A percentile compares a stretch with the other conserved stretches of the same genome.
Conservation (phyloP, 352 stramenopile genomes). For the Blastocystis hominis region DNA sequence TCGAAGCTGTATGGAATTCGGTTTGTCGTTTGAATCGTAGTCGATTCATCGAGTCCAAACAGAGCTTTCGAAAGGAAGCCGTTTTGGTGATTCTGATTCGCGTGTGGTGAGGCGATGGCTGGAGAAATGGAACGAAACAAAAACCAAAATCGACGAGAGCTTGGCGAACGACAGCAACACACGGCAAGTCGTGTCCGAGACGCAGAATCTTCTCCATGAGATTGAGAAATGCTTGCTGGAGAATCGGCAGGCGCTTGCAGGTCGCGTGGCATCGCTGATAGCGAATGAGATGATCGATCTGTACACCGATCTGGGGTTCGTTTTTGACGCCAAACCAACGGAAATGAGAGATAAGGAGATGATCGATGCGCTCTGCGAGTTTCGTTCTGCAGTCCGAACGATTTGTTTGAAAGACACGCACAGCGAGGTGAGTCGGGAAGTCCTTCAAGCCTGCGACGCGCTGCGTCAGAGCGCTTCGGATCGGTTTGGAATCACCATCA, state of each 20-base stretch:
- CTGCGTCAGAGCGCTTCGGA: neutral
- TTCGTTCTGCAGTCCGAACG: neutral
- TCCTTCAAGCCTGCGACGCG: neutral
- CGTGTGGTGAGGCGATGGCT: neutral
- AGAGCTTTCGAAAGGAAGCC: neutral
- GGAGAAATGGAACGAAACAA: neutral
- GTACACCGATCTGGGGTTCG: neutral
- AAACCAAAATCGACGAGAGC: neutral
- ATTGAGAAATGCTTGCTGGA: neutral
- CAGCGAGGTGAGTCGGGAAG: neutral
- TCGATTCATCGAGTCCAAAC: neutral
- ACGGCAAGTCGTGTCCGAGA: neutral
- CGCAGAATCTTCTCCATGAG: neutral
- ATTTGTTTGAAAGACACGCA: neutral
- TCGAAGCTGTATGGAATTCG: neutral
- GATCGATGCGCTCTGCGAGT: constrained; percentile 24
- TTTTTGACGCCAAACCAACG: neutral
- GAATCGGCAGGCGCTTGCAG: neutral
- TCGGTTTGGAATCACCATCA: neutral
- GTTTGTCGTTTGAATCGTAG: neutral
- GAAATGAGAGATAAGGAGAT: neutral
- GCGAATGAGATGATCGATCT: neutral
- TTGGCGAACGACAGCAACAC: constrained; percentile 17
- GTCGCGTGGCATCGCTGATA: neutral
- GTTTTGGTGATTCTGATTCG: neutral